Evolutionary conservation across 163 green algal genomes (phyloP).

Genomic region (Volvox carteri): DNA sequence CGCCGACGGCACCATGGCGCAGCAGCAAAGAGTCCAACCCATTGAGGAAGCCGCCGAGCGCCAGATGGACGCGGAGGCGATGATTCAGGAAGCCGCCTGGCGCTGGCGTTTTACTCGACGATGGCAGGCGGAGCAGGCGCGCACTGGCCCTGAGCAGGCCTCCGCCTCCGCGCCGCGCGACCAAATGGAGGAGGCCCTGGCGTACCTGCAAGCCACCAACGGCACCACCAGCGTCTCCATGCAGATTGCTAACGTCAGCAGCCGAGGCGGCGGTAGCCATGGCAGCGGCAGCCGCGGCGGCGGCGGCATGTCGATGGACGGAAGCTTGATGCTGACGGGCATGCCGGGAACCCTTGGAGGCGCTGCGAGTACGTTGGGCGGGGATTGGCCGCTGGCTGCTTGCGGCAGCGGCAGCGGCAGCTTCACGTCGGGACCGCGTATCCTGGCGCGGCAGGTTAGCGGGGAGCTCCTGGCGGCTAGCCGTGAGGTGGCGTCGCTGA

Average conservation of each 20-base stretch:
- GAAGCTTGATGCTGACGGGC: constrained; percentile 16
- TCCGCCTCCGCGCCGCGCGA: constrained; percentile 17
- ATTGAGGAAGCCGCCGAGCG: not conserved
- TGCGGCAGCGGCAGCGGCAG: constrained; percentile 47
- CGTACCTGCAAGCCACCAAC: constrained; percentile 64
- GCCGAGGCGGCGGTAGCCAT: not conserved
- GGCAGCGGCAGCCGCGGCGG: not conserved
- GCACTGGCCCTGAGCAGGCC: not conserved
- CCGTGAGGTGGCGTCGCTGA: constrained; percentile 56
- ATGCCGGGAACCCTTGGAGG: constrained; percentile 39
- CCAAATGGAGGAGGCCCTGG: constrained; percentile 69
- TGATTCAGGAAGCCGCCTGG: constrained; percentile 57
- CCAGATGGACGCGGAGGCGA: not conserved
- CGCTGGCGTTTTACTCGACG: constrained; percentile 68
- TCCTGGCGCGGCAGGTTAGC: constrained; percentile 34
- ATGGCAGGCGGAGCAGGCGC: constrained; percentile 72
- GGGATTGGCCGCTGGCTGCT: constrained; percentile 31
- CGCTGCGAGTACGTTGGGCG: constrained; percentile 21
- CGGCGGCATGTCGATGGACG: not conserved
- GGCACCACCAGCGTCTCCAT: constrained; percentile 50
- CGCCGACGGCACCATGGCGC: not conserved
- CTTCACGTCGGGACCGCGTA: constrained; percentile 22
- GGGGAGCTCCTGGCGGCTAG: constrained; percentile 50
- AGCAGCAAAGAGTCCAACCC: not conserved
- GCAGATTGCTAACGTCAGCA: constrained; percentile 42